Evolutionary conservation across 768 basidiomycete species (phyloP).

Genomic region (Chalciporus piperatus): DNA sequence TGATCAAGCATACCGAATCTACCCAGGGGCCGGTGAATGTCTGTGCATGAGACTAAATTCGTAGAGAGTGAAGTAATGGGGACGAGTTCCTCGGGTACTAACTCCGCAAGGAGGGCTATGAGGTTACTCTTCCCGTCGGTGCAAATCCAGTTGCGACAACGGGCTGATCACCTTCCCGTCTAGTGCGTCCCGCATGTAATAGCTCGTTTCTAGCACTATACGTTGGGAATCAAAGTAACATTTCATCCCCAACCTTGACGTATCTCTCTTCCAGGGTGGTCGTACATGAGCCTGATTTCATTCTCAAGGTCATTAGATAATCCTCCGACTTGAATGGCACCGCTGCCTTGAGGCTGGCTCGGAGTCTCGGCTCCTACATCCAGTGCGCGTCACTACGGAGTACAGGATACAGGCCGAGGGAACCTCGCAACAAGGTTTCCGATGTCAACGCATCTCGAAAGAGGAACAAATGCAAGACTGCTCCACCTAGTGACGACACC

Average conservation of each 20-base stretch:
- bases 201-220: neutral
- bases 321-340: conserved; percentile 27
- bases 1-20: conserved; percentile 14
- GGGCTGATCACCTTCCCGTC: conserved; percentile 18
- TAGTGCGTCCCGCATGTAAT: neutral
- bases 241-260: conserved; percentile 5
- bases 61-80: conserved; percentile 32
- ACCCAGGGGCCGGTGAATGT: conserved; percentile 25
- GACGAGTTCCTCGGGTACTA: conserved; percentile 30
- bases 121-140: conserved; percentile 24
- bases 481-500: too few relatives aligned
- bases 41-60: conserved; percentile 33
- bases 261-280: conserved; percentile 9
- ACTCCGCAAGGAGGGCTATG: conserved; percentile 31
- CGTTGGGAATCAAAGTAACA: conserved; percentile 12
- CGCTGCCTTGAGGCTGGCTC: conserved; percentile 3
- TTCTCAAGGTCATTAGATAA: conserved; percentile 31
- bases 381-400: conserved; percentile 16
- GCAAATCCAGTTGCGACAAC: conserved; percentile 25
- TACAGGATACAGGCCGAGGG: neutral
- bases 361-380: conserved; percentile 14
- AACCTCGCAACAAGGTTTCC: too few relatives aligned
- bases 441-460: too few relatives aligned
- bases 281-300: neutral
- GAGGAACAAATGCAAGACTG: too few relatives aligned